Evolutionary conservation across 2,329 filamentous ascomycete genomes (phyloP).

Genomic region (Alternaria ventricosa): DNA sequence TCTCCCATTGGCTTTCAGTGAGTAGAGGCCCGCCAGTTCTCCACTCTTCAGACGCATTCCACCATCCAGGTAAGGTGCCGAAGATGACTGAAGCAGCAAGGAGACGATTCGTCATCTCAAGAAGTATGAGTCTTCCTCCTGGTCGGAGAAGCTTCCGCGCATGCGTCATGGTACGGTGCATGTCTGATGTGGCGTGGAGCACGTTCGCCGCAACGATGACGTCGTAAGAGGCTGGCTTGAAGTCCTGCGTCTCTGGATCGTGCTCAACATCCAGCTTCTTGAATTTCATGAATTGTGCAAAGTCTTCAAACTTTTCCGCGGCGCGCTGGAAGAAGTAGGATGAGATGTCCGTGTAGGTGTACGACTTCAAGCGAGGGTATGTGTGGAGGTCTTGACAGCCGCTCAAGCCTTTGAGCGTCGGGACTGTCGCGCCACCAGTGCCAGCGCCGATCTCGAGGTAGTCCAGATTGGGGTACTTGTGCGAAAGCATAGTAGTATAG

Average conservation of each 20-base stretch:
- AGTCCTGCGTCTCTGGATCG: slow-evolving; percentile 27
- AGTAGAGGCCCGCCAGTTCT: slow-evolving; percentile 38
- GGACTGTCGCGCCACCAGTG: slow-evolving; percentile 21
- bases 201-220: slow-evolving; percentile 45
- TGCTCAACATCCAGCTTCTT: slow-evolving; percentile 28
- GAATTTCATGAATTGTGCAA: slow-evolving; percentile 20
- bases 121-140: slow-evolving; percentile 55
- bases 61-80: slow-evolving; percentile 34
- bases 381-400: slow-evolving; percentile 1
- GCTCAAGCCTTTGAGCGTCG: slow-evolving; percentile 13
- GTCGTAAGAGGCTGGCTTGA: slow-evolving; percentile 26
- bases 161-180: slow-evolving; percentile 29
- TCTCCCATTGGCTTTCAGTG: slow-evolving; percentile 43
- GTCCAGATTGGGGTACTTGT: slow-evolving; percentile 21
- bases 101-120: slow-evolving; percentile 44
- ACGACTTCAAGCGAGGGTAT: slow-evolving; percentile 18
- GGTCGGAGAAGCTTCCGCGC: slow-evolving; percentile 41
- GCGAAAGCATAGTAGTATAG: slow-evolving; percentile 15
- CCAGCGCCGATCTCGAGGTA: slow-evolving; percentile 27
- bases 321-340: slow-evolving; percentile 27
- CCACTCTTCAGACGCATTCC: slow-evolving; percentile 35
- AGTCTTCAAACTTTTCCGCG: slow-evolving; percentile 14
- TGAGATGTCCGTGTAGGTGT: slow-evolving; percentile 28
- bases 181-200: slow-evolving; percentile 30
- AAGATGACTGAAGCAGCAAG: slow-evolving; percentile 25